These are phyloP conservation scores for Asterochloris sp. DNA, from an alignment of 139 green algal species.

Conservation along the genomic window DNA sequence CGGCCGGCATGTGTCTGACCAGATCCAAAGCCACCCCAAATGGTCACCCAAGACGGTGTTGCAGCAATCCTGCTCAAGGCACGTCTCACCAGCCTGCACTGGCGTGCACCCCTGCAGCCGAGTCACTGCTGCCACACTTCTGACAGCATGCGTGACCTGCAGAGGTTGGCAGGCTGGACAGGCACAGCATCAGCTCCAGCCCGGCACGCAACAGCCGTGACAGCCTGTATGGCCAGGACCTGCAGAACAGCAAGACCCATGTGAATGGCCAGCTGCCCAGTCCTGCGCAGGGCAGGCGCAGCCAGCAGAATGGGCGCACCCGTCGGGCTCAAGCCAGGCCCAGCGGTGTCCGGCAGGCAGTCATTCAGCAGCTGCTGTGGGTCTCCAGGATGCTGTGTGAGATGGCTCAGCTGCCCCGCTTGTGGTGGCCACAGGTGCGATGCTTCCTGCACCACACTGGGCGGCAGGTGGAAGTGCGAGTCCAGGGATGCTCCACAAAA, in stretches of 20 bases:
- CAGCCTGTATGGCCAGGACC: too few relatives aligned
- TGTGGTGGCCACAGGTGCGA: conserved; percentile 11
- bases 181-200: too few relatives aligned
- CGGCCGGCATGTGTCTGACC: background rate
- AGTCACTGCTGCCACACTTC: too few relatives aligned
- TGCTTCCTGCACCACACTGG: background rate
- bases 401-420: conserved; percentile 1
- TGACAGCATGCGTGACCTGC: too few relatives aligned
- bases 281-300: background rate
- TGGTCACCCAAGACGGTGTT: too few relatives aligned
- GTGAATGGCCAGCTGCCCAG: background rate
- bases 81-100: too few relatives aligned
- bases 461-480: too few relatives aligned
- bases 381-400: background rate
- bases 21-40: too few relatives aligned
- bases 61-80: too few relatives aligned
- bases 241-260: background rate
- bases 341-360: background rate
- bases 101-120: too few relatives aligned
- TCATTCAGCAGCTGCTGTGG: conserved; percentile 2
- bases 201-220: conserved; percentile 9
- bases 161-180: too few relatives aligned
- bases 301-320: background rate
- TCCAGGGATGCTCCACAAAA: background rate
- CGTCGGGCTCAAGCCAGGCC: too few relatives aligned